These are phyloP conservation scores for Pseudonectria buxi DNA, from an alignment of 2,329 filamentous ascomycete genomes.

Conservation along the genomic window DNA sequence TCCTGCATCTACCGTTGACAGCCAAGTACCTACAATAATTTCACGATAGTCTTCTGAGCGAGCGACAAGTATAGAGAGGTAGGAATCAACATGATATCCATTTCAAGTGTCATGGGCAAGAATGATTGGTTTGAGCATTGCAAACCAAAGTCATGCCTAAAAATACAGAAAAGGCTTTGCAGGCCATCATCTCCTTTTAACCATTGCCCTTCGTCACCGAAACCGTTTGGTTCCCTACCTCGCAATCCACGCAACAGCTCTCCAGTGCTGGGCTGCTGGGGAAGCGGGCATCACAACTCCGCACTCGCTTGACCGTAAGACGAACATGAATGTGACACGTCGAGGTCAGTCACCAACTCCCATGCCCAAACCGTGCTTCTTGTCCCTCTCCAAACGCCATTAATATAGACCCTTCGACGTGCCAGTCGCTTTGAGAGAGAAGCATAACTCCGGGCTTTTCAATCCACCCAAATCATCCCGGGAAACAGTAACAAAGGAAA, in stretches of 20 bases:
- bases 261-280: too few species aligned
- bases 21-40: too few species aligned
- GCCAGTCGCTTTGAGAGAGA: conserved; percentile 21
- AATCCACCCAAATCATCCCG: conserved; percentile 16
- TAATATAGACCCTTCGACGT: conserved; percentile 15
- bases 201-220: too few species aligned
- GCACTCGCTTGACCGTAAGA: too few species aligned
- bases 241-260: too few species aligned
- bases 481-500: conserved; percentile 14
- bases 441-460: conserved; percentile 27
- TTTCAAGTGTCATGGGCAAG: conserved; percentile 11
- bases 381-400: conserved; percentile 20
- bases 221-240: too few species aligned
- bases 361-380: conserved; percentile 8
- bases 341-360: conserved; percentile 5
- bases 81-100: not conserved
- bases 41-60: too few species aligned
- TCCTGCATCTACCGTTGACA: too few species aligned
- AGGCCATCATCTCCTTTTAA: conserved; percentile 4
- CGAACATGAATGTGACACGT: not conserved
- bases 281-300: too few species aligned
- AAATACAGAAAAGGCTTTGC: conserved; percentile 16
- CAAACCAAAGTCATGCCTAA: conserved; percentile 11
- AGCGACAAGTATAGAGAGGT: too few species aligned
- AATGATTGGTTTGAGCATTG: conserved; percentile 10